Evolutionary conservation across 2,329 filamentous ascomycete genomes (phyloP), one percentile per base, ranked within the genome.

Genomic region (Leptodontidium sp.): DNA sequence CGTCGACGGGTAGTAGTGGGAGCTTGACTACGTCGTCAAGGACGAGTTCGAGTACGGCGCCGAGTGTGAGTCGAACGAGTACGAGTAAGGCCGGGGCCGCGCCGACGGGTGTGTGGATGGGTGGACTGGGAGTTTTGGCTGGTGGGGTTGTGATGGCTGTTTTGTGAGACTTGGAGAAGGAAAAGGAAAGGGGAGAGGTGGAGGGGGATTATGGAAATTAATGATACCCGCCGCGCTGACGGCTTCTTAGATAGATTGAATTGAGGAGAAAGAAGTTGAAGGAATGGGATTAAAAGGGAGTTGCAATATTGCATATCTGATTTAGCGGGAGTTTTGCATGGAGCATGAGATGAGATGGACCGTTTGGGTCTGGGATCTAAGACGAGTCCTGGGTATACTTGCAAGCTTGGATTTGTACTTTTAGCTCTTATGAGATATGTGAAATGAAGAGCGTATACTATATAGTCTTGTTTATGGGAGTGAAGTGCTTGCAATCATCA

Each of bases 111-210:
- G 21, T 63, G 6, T 57, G 58, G 49, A 24, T 55, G 35, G n/a
- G 59, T 67, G 58, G 32, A 15, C 21, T 67, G 17, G 65, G 65
- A 40, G 65, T n/a, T 9, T 21, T 67, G n/a, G 65, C 58, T 47
- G 65, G 47, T 45, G 57, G 45, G 9, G 17, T 66, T 9, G 24
- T 47, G 32, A 32, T 62, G 32, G 40, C 50, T 45, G 35, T 47
- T 58, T 57, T 65, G 62, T 65, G 50, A 64, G 47, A 26, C 24
- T 52, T 4, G n/a, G 24, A 52, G 47, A 24, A 24, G n/a, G 24
- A 32, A 32, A 32, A 32, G 29, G 6, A 32, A 32, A 32, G 6
- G 29, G 6, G 29, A 6, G 29, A 32, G 29, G 29, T n/a, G 26
- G 59, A 11, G 17, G 21, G 35, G 43, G 15, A 26, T 15, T 3